phyloP scores from a whole-genome alignment of 805 yeast species.

The Candida awuae region DNA sequence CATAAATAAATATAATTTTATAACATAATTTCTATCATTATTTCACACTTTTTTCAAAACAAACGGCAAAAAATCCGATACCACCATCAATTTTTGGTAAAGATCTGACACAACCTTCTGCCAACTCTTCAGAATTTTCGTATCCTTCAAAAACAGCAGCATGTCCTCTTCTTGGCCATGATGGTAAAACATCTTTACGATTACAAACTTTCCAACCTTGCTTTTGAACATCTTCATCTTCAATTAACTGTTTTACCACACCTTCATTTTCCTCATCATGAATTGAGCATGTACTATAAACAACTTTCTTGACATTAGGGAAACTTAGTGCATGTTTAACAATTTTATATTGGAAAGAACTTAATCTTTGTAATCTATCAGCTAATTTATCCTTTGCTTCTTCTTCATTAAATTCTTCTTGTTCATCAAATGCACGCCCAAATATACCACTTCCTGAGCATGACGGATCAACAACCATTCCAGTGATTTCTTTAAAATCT shows the following conservation, averaged over 20 bases:
- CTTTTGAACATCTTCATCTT: slow-evolving; percentile 52
- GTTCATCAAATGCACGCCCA: slow-evolving; percentile 67
- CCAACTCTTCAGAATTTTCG: slow-evolving; percentile 43
- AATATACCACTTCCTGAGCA: slow-evolving; percentile 98
- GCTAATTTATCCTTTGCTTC: slow-evolving; percentile 31
- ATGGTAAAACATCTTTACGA: slow-evolving; percentile 60
- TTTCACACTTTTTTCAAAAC: slow-evolving; percentile 55
- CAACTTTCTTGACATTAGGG: slow-evolving; percentile 69
- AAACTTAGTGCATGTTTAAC: slow-evolving; percentile 82
- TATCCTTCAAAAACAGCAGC: slow-evolving; percentile 55
- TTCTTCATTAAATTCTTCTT: slow-evolving; percentile 33
- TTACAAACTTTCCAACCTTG: slow-evolving; percentile 70
- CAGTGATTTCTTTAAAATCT: slow-evolving; percentile 60
- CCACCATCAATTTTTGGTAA: slow-evolving; percentile 90
- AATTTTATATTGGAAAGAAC: slow-evolving; percentile 82
- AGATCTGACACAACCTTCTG: slow-evolving; percentile 83
- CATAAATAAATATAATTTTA: background rate
- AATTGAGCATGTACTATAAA: slow-evolving; percentile 92
- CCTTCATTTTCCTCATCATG: slow-evolving; percentile 92
- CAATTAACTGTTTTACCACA: slow-evolving; percentile 72
- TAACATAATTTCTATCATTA: slow-evolving; percentile 8
- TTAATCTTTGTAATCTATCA: slow-evolving; percentile 62
- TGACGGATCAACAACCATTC: slow-evolving; percentile 88
- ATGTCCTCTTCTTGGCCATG: slow-evolving; percentile 83
- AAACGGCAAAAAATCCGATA: slow-evolving; percentile 96